These are phyloP conservation scores for Dactylorhiza incarnata DNA, from an alignment of 106 monocot genomes.

Conservation along the genomic window DNA sequence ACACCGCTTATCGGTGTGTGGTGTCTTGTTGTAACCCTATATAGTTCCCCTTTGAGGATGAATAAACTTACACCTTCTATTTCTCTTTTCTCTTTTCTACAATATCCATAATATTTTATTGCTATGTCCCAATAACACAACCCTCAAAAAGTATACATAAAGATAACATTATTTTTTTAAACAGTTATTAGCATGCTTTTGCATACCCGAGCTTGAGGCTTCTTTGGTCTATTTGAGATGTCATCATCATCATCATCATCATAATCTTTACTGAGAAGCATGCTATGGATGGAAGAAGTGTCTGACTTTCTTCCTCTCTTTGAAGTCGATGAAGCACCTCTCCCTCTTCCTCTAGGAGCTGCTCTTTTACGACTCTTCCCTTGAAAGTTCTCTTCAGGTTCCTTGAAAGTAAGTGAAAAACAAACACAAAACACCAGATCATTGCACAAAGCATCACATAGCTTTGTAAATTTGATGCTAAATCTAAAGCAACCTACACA, in stretches of 20 bases:
- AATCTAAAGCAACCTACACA: not conserved
- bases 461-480: not conserved
- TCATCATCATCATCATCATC: conserved; percentile 70
- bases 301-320: conserved; percentile 66
- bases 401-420: conserved; percentile 24
- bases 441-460: not conserved
- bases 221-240: conserved; percentile 32
- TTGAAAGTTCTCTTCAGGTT: conserved; percentile 58
- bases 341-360: conserved; percentile 63
- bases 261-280: conserved; percentile 58
- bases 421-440: conserved; percentile 1
- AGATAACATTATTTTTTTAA: not conserved
- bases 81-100: no score
- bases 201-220: conserved; percentile 40
- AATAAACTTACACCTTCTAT: not conserved
- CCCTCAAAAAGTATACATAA: not conserved
- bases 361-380: conserved; percentile 59
- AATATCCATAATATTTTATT: not conserved
- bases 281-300: conserved; percentile 46
- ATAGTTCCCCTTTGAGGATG: no score
- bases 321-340: conserved; percentile 35
- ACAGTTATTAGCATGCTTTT: not conserved
- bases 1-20: no score
- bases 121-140: not conserved
- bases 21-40: no score